phyloP scores from a whole-genome alignment of 2,329 filamentous ascomycete genomes.

The Fusarium agapanthi region DNA sequence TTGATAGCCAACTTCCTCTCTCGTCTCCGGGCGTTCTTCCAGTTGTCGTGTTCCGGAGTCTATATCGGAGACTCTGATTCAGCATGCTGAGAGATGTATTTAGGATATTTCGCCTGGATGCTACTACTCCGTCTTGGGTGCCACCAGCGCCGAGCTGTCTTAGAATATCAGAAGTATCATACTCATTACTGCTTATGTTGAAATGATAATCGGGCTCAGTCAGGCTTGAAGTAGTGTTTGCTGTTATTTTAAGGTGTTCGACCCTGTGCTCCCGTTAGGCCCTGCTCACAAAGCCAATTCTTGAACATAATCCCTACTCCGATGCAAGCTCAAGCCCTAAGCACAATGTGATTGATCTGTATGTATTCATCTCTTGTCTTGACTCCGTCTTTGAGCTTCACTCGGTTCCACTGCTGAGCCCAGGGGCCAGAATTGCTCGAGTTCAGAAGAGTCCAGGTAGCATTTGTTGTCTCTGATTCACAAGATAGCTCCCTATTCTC shows the following conservation, averaged over 20 bases:
- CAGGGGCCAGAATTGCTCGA: neutral
- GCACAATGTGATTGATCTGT: too few species aligned
- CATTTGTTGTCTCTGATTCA: too few species aligned
- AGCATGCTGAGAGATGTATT: neutral
- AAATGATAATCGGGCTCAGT: neutral
- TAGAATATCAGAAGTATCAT: neutral
- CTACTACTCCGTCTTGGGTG: accelerated
- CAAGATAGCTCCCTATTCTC: too few species aligned
- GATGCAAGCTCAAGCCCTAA: too few species aligned
- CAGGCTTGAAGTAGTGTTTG: neutral
- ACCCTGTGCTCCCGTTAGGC: too few species aligned
- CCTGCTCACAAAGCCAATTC: too few species aligned
- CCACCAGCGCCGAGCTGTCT: neutral
- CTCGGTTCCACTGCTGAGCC: neutral
- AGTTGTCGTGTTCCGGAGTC: neutral
- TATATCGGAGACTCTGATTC: neutral
- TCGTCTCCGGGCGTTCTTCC: neutral
- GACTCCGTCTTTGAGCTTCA: neutral
- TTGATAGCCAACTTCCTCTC: neutral
- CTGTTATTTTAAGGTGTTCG: neutral
- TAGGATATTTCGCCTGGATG: neutral
- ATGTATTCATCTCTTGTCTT: too few species aligned
- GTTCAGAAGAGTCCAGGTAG: neutral
- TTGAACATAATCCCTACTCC: too few species aligned
- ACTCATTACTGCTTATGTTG: neutral